Percentiles rank a stretch among this genome's conserved stretches.
phyloP scores from a whole-genome alignment of 192 early-diverging fungal genomes.

The Coemansia sp. region DNA sequence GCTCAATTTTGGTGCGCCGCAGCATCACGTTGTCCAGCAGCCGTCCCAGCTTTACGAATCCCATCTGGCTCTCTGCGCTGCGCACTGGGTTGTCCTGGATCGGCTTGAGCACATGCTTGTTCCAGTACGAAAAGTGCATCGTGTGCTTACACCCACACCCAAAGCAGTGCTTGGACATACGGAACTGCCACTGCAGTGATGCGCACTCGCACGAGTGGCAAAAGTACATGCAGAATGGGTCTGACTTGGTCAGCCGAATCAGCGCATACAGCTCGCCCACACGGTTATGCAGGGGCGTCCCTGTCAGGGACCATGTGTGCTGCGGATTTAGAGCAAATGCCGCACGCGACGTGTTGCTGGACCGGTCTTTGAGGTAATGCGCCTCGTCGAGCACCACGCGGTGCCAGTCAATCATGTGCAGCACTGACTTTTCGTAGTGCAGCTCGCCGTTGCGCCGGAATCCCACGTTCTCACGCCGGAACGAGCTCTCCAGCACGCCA shows the following conservation, averaged over 20 bases:
- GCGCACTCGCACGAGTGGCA: constrained; percentile 77
- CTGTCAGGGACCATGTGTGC: constrained; percentile 81
- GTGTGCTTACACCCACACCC: constrained; percentile 63
- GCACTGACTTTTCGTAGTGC: constrained; percentile 62
- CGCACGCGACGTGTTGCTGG: constrained; percentile 78
- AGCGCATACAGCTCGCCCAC: constrained; percentile 92
- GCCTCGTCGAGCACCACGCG: constrained; percentile 85
- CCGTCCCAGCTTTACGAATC: constrained; percentile 72
- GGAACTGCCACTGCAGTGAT: constrained; percentile 64
- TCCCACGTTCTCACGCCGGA: constrained; percentile 72
- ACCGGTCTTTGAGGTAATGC: constrained; percentile 89
- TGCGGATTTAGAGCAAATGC: constrained; percentile 71
- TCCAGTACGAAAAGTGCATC: constrained; percentile 84
- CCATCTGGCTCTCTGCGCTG: constrained; percentile 45
- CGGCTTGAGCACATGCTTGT: constrained; percentile 84
- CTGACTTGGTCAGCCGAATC: constrained; percentile 82
- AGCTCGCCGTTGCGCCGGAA: constrained; percentile 62
- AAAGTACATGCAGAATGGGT: constrained; percentile 85
- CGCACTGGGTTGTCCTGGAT: constrained; percentile 66
- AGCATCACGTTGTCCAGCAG: constrained; percentile 88
- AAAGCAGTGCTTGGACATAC: constrained; percentile 52
- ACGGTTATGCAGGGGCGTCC: constrained; percentile 91
- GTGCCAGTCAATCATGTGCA: constrained; percentile 79
- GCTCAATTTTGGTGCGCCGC: constrained; percentile 84
- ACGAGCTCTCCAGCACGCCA: constrained; percentile 72